These are phyloP conservation scores for Penicillium sp. DNA, from an alignment of 2,329 filamentous ascomycete species.

Conservation along the genomic window DNA sequence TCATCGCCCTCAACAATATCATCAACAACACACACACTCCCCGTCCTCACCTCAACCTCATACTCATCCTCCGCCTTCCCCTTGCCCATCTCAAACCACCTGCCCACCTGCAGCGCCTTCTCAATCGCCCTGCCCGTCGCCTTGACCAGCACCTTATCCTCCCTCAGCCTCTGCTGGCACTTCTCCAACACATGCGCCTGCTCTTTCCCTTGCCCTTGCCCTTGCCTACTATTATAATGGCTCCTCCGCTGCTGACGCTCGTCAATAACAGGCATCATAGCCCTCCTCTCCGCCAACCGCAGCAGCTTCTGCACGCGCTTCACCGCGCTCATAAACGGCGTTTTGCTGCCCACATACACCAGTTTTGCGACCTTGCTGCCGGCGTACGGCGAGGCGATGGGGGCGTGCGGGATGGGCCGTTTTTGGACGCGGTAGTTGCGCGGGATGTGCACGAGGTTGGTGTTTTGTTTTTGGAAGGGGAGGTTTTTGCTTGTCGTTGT, in stretches of 20 bases:
- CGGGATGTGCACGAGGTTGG: conserved; percentile 10
- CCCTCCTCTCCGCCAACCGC: conserved; percentile 49
- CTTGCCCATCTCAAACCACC: conserved; percentile 50
- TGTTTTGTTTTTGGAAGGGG: conserved; percentile 6
- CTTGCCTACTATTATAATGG: background rate
- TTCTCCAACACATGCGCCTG: conserved; percentile 23
- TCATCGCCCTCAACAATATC: conserved; percentile 47
- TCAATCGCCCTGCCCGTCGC: conserved; percentile 58
- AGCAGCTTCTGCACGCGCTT: conserved; percentile 58
- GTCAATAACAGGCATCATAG: conserved; percentile 28
- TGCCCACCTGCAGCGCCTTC: conserved; percentile 52
- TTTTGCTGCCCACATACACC: conserved; percentile 53
- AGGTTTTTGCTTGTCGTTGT: background rate
- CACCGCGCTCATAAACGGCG: conserved; percentile 57
- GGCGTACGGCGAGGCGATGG: conserved; percentile 53
- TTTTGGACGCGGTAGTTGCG: conserved; percentile 41
- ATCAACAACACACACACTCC: conserved; percentile 56
- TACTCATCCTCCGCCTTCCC: conserved; percentile 38
- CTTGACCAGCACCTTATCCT: conserved; percentile 55
- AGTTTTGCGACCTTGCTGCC: conserved; percentile 48
- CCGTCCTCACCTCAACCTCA: conserved; percentile 51
- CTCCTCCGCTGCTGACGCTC: background rate
- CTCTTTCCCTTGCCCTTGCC: background rate
- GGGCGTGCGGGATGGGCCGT: conserved; percentile 56
- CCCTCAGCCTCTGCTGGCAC: conserved; percentile 30